Base-by-base conservation (phyloP, 2,329 filamentous ascomycete genomes). In the Curvularia spicifera region DNA sequence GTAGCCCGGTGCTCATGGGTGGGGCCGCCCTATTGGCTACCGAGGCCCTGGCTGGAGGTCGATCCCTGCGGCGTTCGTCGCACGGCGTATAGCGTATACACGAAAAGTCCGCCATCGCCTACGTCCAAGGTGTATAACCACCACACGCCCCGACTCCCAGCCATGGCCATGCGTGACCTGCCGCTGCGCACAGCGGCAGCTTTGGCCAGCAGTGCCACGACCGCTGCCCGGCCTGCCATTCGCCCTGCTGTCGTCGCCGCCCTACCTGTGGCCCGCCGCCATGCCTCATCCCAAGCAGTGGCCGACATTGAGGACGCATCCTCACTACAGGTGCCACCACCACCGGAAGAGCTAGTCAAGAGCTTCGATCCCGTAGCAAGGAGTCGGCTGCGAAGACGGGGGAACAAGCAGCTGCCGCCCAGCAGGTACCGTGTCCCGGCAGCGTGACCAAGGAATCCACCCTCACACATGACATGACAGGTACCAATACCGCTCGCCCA, bases 401-500 rank as follows among this genome's bases (percentile, higher is more conserved):
- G 83, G 37, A 75, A 74, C 49, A 75, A 70, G 53, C 69, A 77
- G 57, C 69, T 82, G 33, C 85, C 85, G 8, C 76, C 80, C 12
- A 84, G 83, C 81, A 84, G 84, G 84, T 86, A 75, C 28, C 61
- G 12, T 0, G n/a, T 2, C 13, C 51, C 43, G 49, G 46, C 22
- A 29, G 5, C 42, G 46, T 5, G 24, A 26, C 13, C 28, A 44
- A 24, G 8, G 22, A 22, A 20, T 28, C 20, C 31, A 5, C 5
- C 24, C 53, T 59, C 47, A 67, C 44, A 50, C 33, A 20, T 13
- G 18, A 3, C 61, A 96, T 13, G 18, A 3, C 61, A 96, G 94
- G 84, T 99, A 98, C 81, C 91, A 96, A 79, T 98, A 90, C 79
- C 92, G 93, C 65, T 89, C 94, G 50, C 95, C 95, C 63, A 95